Conservation (phyloP, 208 protist species). For the Vickermania ingenoplastis region DNA sequence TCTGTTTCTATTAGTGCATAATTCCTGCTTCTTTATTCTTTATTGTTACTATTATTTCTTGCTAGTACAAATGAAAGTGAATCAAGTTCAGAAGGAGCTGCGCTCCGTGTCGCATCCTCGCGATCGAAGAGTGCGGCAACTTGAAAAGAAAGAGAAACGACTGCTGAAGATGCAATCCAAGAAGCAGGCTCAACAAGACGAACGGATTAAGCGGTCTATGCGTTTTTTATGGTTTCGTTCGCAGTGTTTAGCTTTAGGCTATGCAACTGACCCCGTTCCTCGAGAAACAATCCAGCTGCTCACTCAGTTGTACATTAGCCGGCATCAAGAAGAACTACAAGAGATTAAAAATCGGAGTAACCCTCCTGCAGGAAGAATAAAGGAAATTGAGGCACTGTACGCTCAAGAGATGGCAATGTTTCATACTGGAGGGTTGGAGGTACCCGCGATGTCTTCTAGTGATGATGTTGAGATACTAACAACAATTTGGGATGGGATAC, state of each 20-base stretch:
- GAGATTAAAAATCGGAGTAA: conserved; percentile 40
- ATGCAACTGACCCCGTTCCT: conserved; percentile 17
- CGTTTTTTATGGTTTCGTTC: conserved; percentile 75
- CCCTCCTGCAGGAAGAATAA: conserved; percentile 52
- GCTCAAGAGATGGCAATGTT: conserved; percentile 43
- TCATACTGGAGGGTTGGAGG: conserved; percentile 41
- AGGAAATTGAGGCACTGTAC: conserved; percentile 41
- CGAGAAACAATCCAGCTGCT: conserved; percentile 28
- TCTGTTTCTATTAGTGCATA: no score
- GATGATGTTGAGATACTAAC: conserved; percentile 61
- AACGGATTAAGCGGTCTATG: conserved; percentile 21
- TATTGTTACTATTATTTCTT: no score
- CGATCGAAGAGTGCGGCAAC: conserved; percentile 60
- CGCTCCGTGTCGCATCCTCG: conserved; percentile 46
- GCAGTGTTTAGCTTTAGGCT: conserved; percentile 47
- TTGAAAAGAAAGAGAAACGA: conserved; percentile 51
- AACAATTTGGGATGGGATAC: conserved; percentile 60
- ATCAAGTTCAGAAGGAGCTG: conserved; percentile 10
- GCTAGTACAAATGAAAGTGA: not conserved
- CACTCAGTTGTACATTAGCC: conserved; percentile 44
- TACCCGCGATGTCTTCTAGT: conserved; percentile 35
- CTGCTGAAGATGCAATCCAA: conserved; percentile 18
- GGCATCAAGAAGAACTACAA: conserved; percentile 50
- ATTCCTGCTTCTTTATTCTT: no score
- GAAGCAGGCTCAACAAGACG: conserved; percentile 23